Evolutionary conservation across 148 eudicot species (phyloP), one percentile per base, ranked within the genome.

Genomic region (Fagopyrum homotropicum): DNA sequence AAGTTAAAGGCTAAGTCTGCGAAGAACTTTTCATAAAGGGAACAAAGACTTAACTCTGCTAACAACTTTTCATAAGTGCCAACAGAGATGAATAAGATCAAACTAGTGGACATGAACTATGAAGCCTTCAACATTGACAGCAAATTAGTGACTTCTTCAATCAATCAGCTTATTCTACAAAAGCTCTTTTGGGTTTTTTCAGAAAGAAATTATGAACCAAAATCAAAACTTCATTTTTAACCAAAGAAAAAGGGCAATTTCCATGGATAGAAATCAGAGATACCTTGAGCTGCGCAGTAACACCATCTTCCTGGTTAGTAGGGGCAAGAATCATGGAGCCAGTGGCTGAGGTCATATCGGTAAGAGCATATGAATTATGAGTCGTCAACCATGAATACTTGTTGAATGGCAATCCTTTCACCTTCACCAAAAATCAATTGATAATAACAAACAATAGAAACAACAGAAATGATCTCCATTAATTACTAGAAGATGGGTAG

Each of bases 301-400:
- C 79, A 1, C 88, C 74, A 79, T 90, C 96, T 55, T 92, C 94
- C 73, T 95, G 99, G 80, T 95, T 92, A 50, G 93, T 85, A 45
- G 93, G 88, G 73, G 96, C 83, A 11, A 92, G 15, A 17, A 90
- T 81, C 9, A 51, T 9, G 0, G 90, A 81, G 12, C 97, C 94
- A 7, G 88, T 88, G 0, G 81, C 80, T 0, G 99, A 92, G 47
- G 69, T 87, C 8, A 76, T 60, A 35, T 93, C 96, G 22, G 86
- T 70, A 4, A 80, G 56, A 22, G 99, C 97, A 80, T 68, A 93
- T 2, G 98, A 81, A 51, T 93, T 93, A 81, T 93, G 98, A 40
- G 89, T 91, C 75, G 98, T 93, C 68, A 93, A 79, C 97, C 97
- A 93, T 73, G 98, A 84, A 76, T 93, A 93, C 35, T 77, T 82